Evolutionary conservation across 1,284 basidiomycete genomes (phyloP), one percentile per base, ranked within the genome.

Genomic region (Coriolopsis trogii): DNA sequence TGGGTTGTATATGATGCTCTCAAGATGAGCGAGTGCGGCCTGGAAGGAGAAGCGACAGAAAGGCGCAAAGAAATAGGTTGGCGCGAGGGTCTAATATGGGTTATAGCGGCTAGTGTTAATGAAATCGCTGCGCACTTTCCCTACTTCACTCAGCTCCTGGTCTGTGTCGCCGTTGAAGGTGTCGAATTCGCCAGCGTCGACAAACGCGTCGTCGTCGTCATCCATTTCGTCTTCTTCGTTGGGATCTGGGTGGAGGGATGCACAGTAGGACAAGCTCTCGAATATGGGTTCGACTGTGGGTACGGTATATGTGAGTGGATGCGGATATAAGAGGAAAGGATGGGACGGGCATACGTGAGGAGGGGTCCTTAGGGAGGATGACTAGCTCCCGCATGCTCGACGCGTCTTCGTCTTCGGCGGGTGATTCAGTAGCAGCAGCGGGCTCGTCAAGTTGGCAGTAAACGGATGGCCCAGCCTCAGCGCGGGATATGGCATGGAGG

Each of bases 51-150:
- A 54, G 41, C 57, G 49, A 60, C 46, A 64, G 60, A 58, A 65
- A 20, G 33, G 46, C 33, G n/a, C 4, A 53, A 56, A 63, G 60
- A 49, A 50, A 54, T 52, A 42, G 47, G 53, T 58, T 38, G 57
- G 57, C 40, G 42, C 23, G 31, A n/a, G 24, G 26, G 69, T 79
- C 84, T 89, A 96, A 81, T 97, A 96, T 56, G 94, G 94, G 55
- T 82, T 76, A 72, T 79, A 95, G 71, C 94, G 87, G 66, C 77
- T 82, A 76, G 86, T 75, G 75, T 85, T 87, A 72, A 83, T 71
- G 71, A 91, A 91, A 88, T 92, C 85, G 71, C 84, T 89, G 85
- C 93, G 93, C 87, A 96, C 93, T 89, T 91, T 88, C 76, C 94
- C 94, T 61, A 87, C 85, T 72, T 89, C 87, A 66, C 83, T 89